Percentiles rank a stretch among this genome's conserved stretches.
These are phyloP conservation scores for Ambrosiella beaveri DNA, from an alignment of 2,329 filamentous ascomycete genomes.

Conservation along the genomic window DNA sequence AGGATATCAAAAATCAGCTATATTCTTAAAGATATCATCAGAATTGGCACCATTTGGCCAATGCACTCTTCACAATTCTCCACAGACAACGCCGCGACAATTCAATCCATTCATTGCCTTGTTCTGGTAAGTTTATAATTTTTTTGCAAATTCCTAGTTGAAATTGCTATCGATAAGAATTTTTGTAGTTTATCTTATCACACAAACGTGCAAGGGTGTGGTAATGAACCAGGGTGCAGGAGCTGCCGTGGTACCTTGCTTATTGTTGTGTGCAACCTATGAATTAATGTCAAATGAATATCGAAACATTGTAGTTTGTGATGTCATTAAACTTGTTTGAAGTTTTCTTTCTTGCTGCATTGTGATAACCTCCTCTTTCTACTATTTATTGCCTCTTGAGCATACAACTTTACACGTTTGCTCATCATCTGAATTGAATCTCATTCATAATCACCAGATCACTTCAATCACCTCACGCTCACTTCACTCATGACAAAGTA, in stretches of 20 bases:
- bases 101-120: not conserved
- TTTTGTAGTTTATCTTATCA: constrained; percentile 8
- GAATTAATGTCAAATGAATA: no score
- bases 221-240: not conserved
- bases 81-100: not conserved
- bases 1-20: not conserved
- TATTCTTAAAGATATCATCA: constrained; percentile 8
- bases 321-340: no score
- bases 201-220: not conserved
- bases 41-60: not conserved
- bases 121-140: not conserved
- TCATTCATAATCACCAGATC: not conserved
- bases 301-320: no score
- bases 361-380: no score
- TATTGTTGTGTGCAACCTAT: not conserved
- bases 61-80: not conserved
- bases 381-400: no score
- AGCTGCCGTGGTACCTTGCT: not conserved
- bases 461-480: not conserved
- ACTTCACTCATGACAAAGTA: not conserved
- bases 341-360: no score
- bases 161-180: constrained; percentile 11
- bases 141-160: constrained; percentile 14
- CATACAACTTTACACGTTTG: no score
- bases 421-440: no score